Evolutionary conservation across 1,139 yeast genomes (phyloP).

Genomic region (Candida sanyaensis): DNA sequence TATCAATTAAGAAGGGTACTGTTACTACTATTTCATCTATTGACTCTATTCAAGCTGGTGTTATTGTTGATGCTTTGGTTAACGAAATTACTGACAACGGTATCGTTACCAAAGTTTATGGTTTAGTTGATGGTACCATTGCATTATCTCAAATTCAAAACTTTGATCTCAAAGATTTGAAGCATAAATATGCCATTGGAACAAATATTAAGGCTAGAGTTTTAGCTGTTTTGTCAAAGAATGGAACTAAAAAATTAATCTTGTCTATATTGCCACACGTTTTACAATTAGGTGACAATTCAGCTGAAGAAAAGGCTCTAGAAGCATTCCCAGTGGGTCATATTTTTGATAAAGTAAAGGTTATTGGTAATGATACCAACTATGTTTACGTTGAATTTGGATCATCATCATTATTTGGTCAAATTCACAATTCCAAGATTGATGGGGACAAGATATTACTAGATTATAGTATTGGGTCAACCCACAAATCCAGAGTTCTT

Average conservation of each 20-base stretch:
- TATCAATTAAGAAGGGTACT: constrained; percentile 41
- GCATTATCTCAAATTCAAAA: constrained; percentile 66
- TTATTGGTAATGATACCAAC: constrained; percentile 58
- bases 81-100: constrained; percentile 65
- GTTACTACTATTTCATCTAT: constrained; percentile 64
- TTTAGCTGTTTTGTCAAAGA: constrained; percentile 56
- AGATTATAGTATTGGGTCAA: constrained; percentile 62
- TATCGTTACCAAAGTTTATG: constrained; percentile 64
- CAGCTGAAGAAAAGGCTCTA: constrained; percentile 22
- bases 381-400: constrained; percentile 62
- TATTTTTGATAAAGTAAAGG: constrained; percentile 57
- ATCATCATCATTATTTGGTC: constrained; percentile 57
- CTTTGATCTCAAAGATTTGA: constrained; percentile 49
- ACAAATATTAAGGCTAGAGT: constrained; percentile 69
- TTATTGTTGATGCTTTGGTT: constrained; percentile 72
- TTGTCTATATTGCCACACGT: constrained; percentile 67
- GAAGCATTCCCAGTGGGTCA: constrained; percentile 83
- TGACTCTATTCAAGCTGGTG: constrained; percentile 85
- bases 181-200: constrained; percentile 67
- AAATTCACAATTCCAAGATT: constrained; percentile 72
- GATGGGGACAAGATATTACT: constrained; percentile 51
- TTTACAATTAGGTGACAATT: constrained; percentile 23
- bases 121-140: constrained; percentile 72
- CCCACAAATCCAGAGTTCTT: constrained; percentile 74
- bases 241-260: constrained; percentile 60